Evolutionary conservation across 345 rosid species (phyloP).

Genomic region (Citrus trifoliata): DNA sequence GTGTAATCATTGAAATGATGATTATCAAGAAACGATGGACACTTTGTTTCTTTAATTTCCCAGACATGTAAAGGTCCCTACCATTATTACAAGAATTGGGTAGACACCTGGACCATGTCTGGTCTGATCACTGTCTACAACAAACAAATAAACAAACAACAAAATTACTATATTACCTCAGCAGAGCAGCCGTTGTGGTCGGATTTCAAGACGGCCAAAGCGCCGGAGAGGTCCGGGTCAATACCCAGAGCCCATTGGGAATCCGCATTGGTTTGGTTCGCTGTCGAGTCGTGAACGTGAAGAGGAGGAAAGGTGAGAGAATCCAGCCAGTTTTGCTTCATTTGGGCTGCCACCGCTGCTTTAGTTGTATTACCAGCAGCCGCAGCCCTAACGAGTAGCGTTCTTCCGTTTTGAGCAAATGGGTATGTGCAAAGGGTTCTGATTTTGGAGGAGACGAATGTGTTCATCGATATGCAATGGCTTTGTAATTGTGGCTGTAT

Average conservation of each 20-base stretch:
- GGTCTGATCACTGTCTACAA: not conserved
- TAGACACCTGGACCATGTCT: conserved; percentile 10
- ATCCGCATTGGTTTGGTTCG: conserved; percentile 19
- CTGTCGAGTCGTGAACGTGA: not conserved
- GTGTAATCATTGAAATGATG: not conserved
- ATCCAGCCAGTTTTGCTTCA: conserved; percentile 62
- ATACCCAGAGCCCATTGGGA: conserved; percentile 65
- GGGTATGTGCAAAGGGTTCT: not conserved
- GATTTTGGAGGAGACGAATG: not conserved
- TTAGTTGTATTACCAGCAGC: not conserved
- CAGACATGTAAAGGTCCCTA: conserved; percentile 18
- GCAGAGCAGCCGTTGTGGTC: conserved; percentile 50
- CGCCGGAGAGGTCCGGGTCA: conserved; percentile 87
- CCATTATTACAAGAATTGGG: not conserved
- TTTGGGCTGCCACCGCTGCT: conserved; percentile 27
- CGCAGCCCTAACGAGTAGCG: not conserved
- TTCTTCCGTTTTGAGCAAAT: not conserved
- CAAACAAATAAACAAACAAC: not conserved
- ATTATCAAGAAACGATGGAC: conserved; percentile 8
- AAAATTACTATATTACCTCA: conserved; percentile 36
- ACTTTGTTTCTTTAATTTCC: not conserved
- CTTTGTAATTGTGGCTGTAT: not conserved
- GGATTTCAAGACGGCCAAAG: conserved; percentile 62
- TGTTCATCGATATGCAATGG: not conserved
- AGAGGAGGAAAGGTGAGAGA: conserved; percentile 50